These are phyloP conservation scores for Populus pruinosa DNA, from an alignment of 345 rosid genomes.

Conservation along the genomic window DNA sequence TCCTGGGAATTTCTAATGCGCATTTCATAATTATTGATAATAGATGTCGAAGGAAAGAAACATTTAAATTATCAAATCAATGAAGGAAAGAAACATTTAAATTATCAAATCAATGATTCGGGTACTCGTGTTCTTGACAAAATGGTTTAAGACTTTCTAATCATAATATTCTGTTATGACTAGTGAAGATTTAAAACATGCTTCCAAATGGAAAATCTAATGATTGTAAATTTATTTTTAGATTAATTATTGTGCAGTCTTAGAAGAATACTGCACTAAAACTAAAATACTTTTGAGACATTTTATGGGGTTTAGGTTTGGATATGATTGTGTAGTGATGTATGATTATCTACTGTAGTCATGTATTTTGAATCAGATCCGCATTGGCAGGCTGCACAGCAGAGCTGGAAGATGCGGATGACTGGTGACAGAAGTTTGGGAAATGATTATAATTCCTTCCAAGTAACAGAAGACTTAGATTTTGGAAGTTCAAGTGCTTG, in stretches of 20 bases:
- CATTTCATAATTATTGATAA: background rate
- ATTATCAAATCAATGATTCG: background rate
- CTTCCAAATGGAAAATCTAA: background rate
- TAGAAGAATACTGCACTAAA: background rate
- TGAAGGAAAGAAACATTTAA: background rate
- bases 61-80: background rate
- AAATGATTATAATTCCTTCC: slow-evolving; percentile 14
- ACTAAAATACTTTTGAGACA: background rate
- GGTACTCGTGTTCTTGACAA: background rate
- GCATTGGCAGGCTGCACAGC: slow-evolving; percentile 31
- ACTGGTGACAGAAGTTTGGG: background rate
- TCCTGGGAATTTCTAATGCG: background rate
- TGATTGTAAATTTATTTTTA: background rate
- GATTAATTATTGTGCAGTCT: background rate
- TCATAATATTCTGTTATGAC: background rate
- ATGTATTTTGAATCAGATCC: background rate
- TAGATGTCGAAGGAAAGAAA: background rate
- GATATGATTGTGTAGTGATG: background rate
- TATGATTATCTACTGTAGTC: background rate
- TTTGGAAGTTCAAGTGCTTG: slow-evolving; percentile 14
- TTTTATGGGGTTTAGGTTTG: background rate
- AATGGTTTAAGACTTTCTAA: background rate
- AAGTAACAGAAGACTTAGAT: slow-evolving; percentile 1
- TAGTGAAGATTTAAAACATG: background rate
- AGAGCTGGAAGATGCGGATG: slow-evolving; percentile 18